Percentiles rank a stretch among this genome's conserved stretches.
These are phyloP conservation scores for Quercus wislizeni DNA, from an alignment of 306 rosid species.

Conservation along the genomic window DNA sequence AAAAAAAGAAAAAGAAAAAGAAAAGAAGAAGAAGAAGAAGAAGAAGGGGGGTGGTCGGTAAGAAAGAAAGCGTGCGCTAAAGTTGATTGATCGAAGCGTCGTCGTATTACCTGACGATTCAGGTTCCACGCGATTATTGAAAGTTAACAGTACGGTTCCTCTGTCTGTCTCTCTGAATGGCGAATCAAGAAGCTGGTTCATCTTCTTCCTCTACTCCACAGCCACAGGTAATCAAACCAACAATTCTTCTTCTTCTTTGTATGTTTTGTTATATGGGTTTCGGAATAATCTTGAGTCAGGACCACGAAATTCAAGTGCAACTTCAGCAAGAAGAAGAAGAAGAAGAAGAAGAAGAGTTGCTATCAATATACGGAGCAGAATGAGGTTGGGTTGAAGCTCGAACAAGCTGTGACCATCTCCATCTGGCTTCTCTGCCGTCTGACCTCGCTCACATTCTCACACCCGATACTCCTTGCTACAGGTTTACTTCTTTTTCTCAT, in stretches of 20 bases:
- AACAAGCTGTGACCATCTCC: conserved; percentile 45
- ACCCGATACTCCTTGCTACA: conserved; percentile 56
- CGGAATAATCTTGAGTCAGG: conserved; percentile 14
- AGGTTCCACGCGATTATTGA: no score
- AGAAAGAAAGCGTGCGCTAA: no score
- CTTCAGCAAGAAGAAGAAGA: no score
- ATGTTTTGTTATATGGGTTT: neutral
- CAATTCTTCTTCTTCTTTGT: neutral
- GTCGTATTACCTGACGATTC: no score
- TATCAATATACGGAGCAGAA: conserved; percentile 33
- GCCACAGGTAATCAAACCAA: conserved; percentile 10
- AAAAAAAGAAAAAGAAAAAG: accelerated
- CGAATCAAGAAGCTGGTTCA: neutral
- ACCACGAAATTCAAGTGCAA: neutral
- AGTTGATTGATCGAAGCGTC: no score
- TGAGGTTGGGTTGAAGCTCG: conserved; percentile 87
- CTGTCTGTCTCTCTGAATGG: conserved; percentile 9
- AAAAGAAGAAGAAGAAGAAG: no score
- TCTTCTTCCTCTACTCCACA: conserved; percentile 24
- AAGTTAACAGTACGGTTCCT: neutral
- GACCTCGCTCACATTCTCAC: conserved; percentile 71
- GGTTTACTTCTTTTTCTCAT: conserved; percentile 20
- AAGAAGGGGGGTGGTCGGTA: no score
- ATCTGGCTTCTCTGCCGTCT: conserved; percentile 46
- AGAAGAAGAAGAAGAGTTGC: conserved; percentile 11